phyloP scores from a whole-genome alignment of 345 rosid genomes.

The Pelargonium nanum region DNA sequence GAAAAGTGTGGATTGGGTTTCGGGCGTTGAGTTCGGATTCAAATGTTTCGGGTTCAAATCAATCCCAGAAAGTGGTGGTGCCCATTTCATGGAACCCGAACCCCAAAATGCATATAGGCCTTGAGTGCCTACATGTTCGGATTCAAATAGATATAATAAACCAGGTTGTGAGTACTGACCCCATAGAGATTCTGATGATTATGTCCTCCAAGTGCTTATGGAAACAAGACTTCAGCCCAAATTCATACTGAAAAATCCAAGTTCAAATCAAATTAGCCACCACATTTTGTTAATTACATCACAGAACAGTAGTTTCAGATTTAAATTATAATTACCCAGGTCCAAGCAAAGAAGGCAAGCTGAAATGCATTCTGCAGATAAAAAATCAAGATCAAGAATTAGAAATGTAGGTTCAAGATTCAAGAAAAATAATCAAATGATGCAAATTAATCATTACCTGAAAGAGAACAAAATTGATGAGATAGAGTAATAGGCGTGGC shows the following conservation, averaged over 20 bases:
- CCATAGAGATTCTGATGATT: conserved; percentile 57
- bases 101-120: too few species aligned
- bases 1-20: too few species aligned
- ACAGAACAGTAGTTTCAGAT: background rate
- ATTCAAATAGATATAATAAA: background rate
- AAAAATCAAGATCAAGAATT: background rate
- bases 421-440: too few species aligned
- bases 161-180: conserved; percentile 34
- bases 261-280: background rate
- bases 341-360: conserved; percentile 75
- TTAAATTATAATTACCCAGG: conserved; percentile 40
- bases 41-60: too few species aligned
- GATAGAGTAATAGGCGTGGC: conserved; percentile 67
- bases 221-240: conserved; percentile 51
- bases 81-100: too few species aligned
- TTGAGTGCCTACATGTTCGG: background rate
- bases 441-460: conserved; percentile 32
- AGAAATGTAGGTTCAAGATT: too few species aligned
- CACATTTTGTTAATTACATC: background rate
- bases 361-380: conserved; percentile 72
- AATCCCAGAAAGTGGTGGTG: too few species aligned
- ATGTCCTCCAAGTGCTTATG: conserved; percentile 36
- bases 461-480: conserved; percentile 78
- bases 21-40: too few species aligned
- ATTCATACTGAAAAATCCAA: conserved; percentile 39